Evolutionary conservation across 1,284 basidiomycete species (phyloP), one percentile per base, ranked within the genome.

Genomic region (Pterulicium gracile): DNA sequence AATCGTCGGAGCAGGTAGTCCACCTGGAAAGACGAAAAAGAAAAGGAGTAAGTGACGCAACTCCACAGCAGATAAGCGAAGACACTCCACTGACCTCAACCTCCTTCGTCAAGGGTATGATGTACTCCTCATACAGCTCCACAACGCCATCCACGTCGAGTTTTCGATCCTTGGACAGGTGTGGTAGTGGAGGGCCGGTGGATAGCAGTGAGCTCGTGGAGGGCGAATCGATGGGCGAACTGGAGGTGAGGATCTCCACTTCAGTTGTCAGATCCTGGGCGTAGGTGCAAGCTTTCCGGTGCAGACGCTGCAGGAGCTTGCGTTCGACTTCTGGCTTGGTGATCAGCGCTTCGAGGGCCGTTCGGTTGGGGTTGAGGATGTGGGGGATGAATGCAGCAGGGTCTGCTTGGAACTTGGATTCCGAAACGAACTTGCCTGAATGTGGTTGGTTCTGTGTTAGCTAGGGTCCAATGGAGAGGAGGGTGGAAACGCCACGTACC

Each of bases 31-130:
- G 12, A 15, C 15, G 51, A 36, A 44, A 43, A 45, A 40, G 19
- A 43, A 46, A n/a, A n/a, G n/a, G n/a, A n/a, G n/a, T n/a, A n/a
- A n/a, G n/a, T n/a, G n/a, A n/a, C n/a, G n/a, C n/a, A n/a, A n/a
- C n/a, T n/a, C n/a, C n/a, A n/a, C n/a, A n/a, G n/a, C n/a, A n/a
- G 12, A 3, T 27, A 43, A 15, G 21, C 4, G 50, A 47, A 35
- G 18, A 17, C 19, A 18, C 18, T n/a, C n/a, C 48, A 60, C 84
- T 48, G 58, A 95, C 95, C 85, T 99, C 96, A 44, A 99, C 92
- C 58, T 95, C 91, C 65, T 95, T 98, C 3, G 96, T 99, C 53
- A 98, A 62, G 3, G 96, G 96, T 49, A 99, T 98, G 53, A 99
- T 92, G 60, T 87, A 93, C 56, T 85, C 86, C 60, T 93, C 80